These are phyloP conservation scores for Amyloporia xantha DNA, from an alignment of 768 basidiomycete species.

Conservation along the genomic window DNA sequence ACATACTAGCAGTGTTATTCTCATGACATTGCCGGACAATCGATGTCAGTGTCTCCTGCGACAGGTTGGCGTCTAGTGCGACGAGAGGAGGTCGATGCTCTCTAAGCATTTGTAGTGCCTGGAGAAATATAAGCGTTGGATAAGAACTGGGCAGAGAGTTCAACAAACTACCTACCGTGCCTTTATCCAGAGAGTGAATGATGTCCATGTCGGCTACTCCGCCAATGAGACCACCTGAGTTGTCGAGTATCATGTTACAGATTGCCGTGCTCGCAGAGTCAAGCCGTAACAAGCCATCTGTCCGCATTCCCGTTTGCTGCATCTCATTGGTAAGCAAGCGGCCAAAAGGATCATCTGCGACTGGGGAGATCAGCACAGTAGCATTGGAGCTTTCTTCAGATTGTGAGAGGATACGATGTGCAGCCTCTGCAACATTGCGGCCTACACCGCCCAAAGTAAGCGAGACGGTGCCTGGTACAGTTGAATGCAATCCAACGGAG, in stretches of 20 bases:
- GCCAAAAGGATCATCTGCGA: constrained; percentile 78
- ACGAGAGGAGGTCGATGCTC: constrained; percentile 49
- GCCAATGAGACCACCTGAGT: constrained; percentile 60
- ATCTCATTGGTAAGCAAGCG: constrained; percentile 55
- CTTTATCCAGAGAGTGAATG: constrained; percentile 39
- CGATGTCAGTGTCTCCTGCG: constrained; percentile 40
- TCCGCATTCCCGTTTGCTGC: constrained; percentile 62
- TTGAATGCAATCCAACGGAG: constrained; percentile 51
- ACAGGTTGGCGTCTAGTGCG: constrained; percentile 73
- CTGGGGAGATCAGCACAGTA: constrained; percentile 63
- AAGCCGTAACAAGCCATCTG: constrained; percentile 62
- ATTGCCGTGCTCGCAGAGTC: constrained; percentile 54
- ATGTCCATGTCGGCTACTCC: constrained; percentile 93
- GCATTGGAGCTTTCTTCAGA: constrained; percentile 20
- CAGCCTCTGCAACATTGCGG: constrained; percentile 91
- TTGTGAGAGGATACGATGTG: constrained; percentile 53
- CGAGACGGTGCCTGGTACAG: constrained; percentile 69
- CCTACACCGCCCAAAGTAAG: constrained; percentile 84
- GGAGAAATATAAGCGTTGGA: not conserved
- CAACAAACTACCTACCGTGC: constrained; percentile 31
- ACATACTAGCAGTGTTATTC: constrained; percentile 48
- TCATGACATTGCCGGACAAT: constrained; percentile 47
- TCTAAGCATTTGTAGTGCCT: constrained; percentile 50
- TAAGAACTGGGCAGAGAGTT: not conserved
- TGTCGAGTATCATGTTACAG: constrained; percentile 81